These are phyloP conservation scores for Cladorrhinum sp. DNA, from an alignment of 2,329 filamentous ascomycete species.

Conservation along the genomic window DNA sequence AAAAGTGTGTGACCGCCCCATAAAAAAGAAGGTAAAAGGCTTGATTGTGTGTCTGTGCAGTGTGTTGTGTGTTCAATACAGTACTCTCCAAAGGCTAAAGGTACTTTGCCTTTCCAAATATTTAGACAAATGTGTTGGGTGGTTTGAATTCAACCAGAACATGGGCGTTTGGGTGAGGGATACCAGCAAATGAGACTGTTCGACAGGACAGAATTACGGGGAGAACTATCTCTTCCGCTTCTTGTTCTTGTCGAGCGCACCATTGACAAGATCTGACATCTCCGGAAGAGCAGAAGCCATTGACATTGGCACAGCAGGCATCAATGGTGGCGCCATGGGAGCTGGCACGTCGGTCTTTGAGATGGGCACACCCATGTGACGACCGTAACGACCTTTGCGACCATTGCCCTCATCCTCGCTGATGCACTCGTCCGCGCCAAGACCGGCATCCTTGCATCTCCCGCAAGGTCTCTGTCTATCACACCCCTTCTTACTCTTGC, in stretches of 20 bases:
- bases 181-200: not conserved
- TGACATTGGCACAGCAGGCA: constrained; percentile 35
- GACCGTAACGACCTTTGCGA: constrained; percentile 85
- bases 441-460: constrained; percentile 91
- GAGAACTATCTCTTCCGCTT: constrained; percentile 57
- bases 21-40: not conserved
- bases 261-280: constrained; percentile 32
- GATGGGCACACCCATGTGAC: constrained; percentile 66
- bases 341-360: constrained; percentile 51
- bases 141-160: not conserved
- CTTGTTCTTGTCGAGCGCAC: constrained; percentile 53
- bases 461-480: constrained; percentile 94
- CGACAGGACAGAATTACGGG: not conserved
- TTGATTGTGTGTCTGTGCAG: not conserved
- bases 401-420: constrained; percentile 98
- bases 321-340: constrained; percentile 31
- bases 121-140: not conserved
- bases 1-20: not conserved
- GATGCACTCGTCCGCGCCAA: constrained; percentile 88
- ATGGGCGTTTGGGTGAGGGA: not conserved
- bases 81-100: not conserved
- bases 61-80: not conserved
- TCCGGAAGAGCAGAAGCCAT: constrained; percentile 41
- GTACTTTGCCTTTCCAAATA: not conserved
- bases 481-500: constrained; percentile 99